Percentiles rank a stretch among this genome's conserved stretches.
Conservation (phyloP, 352 stramenopile species). For the Globisporangium carolinianum region DNA sequence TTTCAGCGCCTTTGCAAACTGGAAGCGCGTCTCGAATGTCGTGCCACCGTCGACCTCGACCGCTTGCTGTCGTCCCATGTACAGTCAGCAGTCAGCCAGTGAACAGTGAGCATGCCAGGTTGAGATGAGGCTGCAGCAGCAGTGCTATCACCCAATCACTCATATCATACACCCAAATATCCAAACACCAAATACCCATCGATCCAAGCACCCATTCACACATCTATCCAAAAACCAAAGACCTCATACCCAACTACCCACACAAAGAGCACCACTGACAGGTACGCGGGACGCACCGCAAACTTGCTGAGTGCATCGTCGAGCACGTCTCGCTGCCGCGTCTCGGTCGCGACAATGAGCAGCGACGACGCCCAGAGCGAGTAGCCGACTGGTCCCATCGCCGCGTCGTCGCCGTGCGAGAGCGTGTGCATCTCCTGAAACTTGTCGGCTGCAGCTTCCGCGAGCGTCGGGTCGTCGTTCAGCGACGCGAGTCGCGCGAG, state of each 20-base stretch:
- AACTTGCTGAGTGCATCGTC: constrained; percentile 61
- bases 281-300: constrained; percentile 14
- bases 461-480: constrained; percentile 71
- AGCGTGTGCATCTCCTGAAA: constrained; percentile 71
- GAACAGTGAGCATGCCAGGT: too few relatives aligned
- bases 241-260: not conserved
- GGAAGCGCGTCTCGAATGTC: constrained; percentile 77
- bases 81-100: not conserved
- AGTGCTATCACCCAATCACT: too few relatives aligned
- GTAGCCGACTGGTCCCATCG: constrained; percentile 69
- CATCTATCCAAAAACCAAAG: too few relatives aligned
- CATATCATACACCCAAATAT: too few relatives aligned
- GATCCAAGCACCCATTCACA: too few relatives aligned
- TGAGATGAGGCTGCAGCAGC: too few relatives aligned
- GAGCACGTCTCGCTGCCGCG: constrained; percentile 43
- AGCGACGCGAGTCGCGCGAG: constrained; percentile 62
- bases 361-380: constrained; percentile 74
- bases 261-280: not conserved
- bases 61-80: constrained; percentile 25
- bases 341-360: constrained; percentile 72
- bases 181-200: too few relatives aligned
- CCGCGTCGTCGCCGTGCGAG: constrained; percentile 36
- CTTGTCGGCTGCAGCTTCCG: constrained; percentile 68
- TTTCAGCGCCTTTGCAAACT: constrained; percentile 70
- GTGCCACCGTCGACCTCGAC: constrained; percentile 77